phyloP scores from a whole-genome alignment of 805 yeast species.

The Ogataea nonfermentans region DNA sequence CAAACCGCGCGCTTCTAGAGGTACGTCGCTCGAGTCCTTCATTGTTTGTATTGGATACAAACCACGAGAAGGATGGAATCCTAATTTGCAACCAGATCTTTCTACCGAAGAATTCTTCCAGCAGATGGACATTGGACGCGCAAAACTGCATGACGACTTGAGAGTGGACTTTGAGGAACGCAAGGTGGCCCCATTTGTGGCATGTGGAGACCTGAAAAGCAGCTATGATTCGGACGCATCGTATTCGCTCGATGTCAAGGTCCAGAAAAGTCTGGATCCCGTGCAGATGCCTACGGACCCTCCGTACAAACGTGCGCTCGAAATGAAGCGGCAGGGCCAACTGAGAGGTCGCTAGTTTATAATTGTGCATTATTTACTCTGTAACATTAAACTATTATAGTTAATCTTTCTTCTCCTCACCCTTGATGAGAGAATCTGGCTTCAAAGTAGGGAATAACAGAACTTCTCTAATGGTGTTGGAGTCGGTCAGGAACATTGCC shows the following conservation, averaged over 20 bases:
- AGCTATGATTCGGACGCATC: constrained; percentile 96
- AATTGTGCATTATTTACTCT: background rate
- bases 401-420: constrained; percentile 32
- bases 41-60: constrained; percentile 86
- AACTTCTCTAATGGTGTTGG: constrained; percentile 96
- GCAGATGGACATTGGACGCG: constrained; percentile 55
- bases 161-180: constrained; percentile 61
- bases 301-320: constrained; percentile 90
- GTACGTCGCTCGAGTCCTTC: constrained; percentile 91
- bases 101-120: constrained; percentile 85
- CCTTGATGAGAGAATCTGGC: constrained; percentile 64
- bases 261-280: constrained; percentile 67
- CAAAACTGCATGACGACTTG: constrained; percentile 45
- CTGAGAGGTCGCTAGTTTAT: constrained; percentile 23
- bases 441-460: constrained; percentile 97
- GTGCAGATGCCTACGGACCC: constrained; percentile 97
- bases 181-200: constrained; percentile 83
- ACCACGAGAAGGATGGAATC: constrained; percentile 84
- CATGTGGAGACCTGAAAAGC: constrained; percentile 83
- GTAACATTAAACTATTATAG: background rate
- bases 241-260: constrained; percentile 53
- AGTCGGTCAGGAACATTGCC: constrained; percentile 96
- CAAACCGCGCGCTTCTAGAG: constrained; percentile 93
- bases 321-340: constrained; percentile 76
- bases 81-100: constrained; percentile 46